Base-by-base conservation (phyloP, 139 green algal genomes). In the Ettlia oleoabundans region DNA sequence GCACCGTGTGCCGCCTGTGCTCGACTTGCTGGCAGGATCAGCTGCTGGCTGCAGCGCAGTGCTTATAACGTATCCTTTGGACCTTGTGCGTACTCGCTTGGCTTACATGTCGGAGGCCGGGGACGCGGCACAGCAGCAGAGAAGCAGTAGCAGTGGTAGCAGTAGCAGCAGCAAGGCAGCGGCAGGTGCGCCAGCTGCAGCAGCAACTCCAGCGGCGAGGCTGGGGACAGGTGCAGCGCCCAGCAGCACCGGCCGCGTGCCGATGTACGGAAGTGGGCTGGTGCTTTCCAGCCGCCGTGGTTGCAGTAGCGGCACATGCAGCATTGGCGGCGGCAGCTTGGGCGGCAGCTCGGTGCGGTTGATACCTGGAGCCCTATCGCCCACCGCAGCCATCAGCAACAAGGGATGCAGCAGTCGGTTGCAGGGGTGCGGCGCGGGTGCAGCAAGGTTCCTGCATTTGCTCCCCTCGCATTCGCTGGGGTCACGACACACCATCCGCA, bases 11-110 rank as follows among this genome's bases (percentile, higher is more conserved):
- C 79, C 89, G 7, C 88, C 92, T 0, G 15, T 89, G n/a, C 80
- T 92, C 37, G 93, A 97, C 80, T 85, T 98, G 41, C 7, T 95
- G 18, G 94, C 94, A 2, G 94, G 94, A 37, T 95, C 93, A 8
- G 74, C 86, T 15, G 90, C 94, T 28, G 95, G 95, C 24, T 95
- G 94, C 35, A 97, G 86, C 10, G 95, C 95, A 4, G 95, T 98
- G 40, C 26, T 97, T 55, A 35, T 94, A 0, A 98, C 95, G 0
- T 98, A 98, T 84, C 95, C 95, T 0, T 86, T 98, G 30, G 95
- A 98, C 87, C 69, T 98, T 8, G 89, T 97, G 4, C 84, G 95
- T 13, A 98, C 95, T 0, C 87, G 95, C 3, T 85, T 98, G 53
- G 95, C 95, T 2, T 97, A 89, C 75, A 81, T 80, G 24, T 85